These are phyloP conservation scores for Xylaria sp. DNA, from an alignment of 2,329 filamentous ascomycete genomes.

Conservation along the genomic window DNA sequence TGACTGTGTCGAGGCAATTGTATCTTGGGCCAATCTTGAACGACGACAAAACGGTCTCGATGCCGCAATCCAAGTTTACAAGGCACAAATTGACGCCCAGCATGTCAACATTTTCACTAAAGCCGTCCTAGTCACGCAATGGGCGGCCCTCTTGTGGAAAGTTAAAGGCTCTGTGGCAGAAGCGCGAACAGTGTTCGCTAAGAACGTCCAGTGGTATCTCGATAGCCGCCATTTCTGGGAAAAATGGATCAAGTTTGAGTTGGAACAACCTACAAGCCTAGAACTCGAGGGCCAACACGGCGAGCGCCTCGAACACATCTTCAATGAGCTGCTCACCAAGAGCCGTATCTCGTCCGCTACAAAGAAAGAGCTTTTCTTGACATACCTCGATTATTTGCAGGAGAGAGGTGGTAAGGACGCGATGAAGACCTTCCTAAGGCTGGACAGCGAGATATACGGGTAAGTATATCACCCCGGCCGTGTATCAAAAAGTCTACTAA, in stretches of 20 bases:
- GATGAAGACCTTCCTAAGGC: constrained; percentile 81
- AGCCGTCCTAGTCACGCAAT: constrained; percentile 85
- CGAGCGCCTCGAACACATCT: constrained; percentile 78
- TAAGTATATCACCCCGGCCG: constrained; percentile 46
- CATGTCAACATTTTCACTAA: constrained; percentile 79
- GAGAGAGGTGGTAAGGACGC: constrained; percentile 81
- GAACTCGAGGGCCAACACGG: constrained; percentile 69
- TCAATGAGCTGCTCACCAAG: constrained; percentile 74
- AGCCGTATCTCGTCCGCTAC: constrained; percentile 70
- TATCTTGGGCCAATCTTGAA: constrained; percentile 85
- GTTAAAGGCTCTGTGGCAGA: constrained; percentile 80
- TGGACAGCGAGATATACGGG: constrained; percentile 91
- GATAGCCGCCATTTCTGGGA: constrained; percentile 91
- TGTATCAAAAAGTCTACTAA: constrained; percentile 24
- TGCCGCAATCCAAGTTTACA: constrained; percentile 82
- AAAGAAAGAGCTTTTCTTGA: constrained; percentile 76
- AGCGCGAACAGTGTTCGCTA: constrained; percentile 81
- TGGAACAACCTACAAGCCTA: constrained; percentile 75
- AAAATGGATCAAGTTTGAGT: constrained; percentile 86
- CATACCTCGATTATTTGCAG: constrained; percentile 84
- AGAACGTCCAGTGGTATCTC: constrained; percentile 81
- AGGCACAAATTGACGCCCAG: constrained; percentile 76
- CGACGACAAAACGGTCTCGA: constrained; percentile 84
- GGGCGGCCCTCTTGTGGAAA: constrained; percentile 87
- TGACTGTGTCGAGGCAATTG: constrained; percentile 83